Evolutionary conservation across 129 eudicot genomes (phyloP).

Genomic region (Heracleum sosnowskyi): DNA sequence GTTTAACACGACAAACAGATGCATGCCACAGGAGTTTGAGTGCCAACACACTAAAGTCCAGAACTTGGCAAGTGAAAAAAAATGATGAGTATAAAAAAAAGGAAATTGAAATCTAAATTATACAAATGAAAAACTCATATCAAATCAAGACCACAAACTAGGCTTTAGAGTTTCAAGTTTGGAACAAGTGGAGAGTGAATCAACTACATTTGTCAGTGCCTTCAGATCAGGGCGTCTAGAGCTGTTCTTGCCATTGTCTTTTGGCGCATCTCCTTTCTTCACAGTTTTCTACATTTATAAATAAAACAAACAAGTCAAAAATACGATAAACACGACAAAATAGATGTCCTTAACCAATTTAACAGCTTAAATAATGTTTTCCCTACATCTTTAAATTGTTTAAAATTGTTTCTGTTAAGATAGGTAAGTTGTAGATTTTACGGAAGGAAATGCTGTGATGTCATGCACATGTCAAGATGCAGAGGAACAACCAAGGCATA

Average conservation of each 20-base stretch:
- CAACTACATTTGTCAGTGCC: conserved; percentile 55
- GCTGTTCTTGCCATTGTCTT: conserved; percentile 18
- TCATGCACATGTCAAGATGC: not conserved
- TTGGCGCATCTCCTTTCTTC: conserved; percentile 28
- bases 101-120: not conserved
- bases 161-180: not conserved
- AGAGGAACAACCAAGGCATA: not conserved
- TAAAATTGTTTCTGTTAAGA: not conserved
- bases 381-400: not conserved
- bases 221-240: conserved; percentile 66
- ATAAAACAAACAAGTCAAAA: not conserved
- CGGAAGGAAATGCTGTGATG: not conserved
- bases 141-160: not conserved
- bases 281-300: conserved; percentile 8
- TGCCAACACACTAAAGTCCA: not conserved
- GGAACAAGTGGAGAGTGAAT: not conserved
- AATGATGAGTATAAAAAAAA: not conserved
- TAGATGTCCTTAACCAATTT: not conserved
- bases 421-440: not conserved
- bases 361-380: not conserved
- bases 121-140: not conserved
- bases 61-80: not conserved
- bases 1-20: not conserved
- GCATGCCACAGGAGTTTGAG: not conserved
- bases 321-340: not conserved